phyloP scores from a whole-genome alignment of 1,284 basidiomycete genomes.

The Ganoderma meredithae region DNA sequence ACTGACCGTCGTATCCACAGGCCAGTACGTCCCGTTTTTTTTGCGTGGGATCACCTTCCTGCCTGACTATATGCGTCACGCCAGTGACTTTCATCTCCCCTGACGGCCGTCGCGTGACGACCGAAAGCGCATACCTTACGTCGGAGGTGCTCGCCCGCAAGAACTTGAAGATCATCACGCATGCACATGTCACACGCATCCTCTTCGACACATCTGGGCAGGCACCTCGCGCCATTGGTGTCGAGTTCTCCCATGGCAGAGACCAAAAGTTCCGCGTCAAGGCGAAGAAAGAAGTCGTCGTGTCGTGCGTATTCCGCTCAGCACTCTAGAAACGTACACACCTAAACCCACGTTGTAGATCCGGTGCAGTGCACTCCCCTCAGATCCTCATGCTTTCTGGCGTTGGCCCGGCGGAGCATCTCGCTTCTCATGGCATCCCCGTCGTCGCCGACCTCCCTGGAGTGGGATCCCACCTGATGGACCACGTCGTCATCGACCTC shows the following conservation, averaged over 20 bases:
- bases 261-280: slow-evolving; percentile 50
- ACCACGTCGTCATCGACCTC: slow-evolving; percentile 60
- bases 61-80: slow-evolving; percentile 3
- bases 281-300: slow-evolving; percentile 65
- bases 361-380: slow-evolving; percentile 69
- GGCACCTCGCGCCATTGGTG: slow-evolving; percentile 60
- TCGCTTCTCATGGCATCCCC: slow-evolving; percentile 56
- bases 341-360: slow-evolving; percentile 47
- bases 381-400: slow-evolving; percentile 60
- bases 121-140: slow-evolving; percentile 72
- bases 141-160: slow-evolving; percentile 63
- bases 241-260: slow-evolving; percentile 57
- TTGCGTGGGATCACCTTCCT: neutral
- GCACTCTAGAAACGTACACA: neutral
- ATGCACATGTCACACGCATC: slow-evolving; percentile 61
- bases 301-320: slow-evolving; percentile 54
- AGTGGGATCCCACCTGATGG: slow-evolving; percentile 66
- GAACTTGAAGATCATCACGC: slow-evolving; percentile 66
- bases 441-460: slow-evolving; percentile 62
- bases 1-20: neutral
- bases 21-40: neutral
- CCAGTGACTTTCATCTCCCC: slow-evolving; percentile 70
- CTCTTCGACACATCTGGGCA: slow-evolving; percentile 57
- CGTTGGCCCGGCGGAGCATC: slow-evolving; percentile 63
- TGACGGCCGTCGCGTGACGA: slow-evolving; percentile 59